Percentiles rank a stretch among this genome's conserved stretches.
Conservation (phyloP, 2,329 filamentous ascomycete genomes). For the Calonectria honghensis region DNA sequence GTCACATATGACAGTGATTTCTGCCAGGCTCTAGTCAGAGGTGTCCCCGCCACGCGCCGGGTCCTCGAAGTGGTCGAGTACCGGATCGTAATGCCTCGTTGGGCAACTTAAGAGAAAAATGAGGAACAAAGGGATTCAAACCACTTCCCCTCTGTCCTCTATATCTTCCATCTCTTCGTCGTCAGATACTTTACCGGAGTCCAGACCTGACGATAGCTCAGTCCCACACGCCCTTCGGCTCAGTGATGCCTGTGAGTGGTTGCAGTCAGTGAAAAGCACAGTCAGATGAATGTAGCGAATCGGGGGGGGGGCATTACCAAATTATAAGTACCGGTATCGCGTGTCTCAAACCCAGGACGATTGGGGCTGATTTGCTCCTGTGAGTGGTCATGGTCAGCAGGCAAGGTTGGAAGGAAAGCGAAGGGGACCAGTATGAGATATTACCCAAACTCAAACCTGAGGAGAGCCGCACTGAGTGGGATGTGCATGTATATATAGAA, state of each 20-base stretch:
- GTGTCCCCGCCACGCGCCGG: too few species aligned
- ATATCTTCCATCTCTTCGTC: too few species aligned
- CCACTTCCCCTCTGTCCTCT: too few species aligned
- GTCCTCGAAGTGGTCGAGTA: too few species aligned
- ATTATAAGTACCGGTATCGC: too few species aligned
- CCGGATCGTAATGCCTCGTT: too few species aligned
- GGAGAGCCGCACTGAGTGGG: background rate
- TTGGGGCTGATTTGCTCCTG: background rate
- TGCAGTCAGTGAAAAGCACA: background rate
- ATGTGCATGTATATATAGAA: background rate
- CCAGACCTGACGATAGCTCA: background rate
- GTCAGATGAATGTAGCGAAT: background rate
- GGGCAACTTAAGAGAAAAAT: too few species aligned
- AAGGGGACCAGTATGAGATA: background rate
- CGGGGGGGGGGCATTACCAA: too few species aligned
- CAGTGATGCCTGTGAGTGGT: background rate
- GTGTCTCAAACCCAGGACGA: background rate
- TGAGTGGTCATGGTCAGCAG: background rate
- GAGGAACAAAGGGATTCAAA: too few species aligned
- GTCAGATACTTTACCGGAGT: too few species aligned
- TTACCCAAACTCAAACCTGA: background rate
- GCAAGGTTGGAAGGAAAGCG: background rate
- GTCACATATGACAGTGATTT: too few species aligned
- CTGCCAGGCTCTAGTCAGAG: too few species aligned
- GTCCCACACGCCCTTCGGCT: background rate